Evolutionary conservation across 768 basidiomycete species (phyloP), one percentile per base, ranked within the genome.

Genomic region (Psilocybe sp.): DNA sequence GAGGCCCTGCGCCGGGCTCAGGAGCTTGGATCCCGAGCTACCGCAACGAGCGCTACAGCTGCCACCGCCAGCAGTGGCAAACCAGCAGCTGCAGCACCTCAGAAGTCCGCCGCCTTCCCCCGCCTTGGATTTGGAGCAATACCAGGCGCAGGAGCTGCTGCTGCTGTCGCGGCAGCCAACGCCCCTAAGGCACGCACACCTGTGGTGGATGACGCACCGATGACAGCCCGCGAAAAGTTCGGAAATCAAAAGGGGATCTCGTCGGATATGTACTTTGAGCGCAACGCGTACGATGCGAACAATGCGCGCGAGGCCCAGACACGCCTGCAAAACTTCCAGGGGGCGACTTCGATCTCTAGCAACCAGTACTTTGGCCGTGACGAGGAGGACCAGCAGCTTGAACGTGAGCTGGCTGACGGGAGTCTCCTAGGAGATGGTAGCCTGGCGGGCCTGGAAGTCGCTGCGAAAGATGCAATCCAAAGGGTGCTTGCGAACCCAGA

Each of bases 261-360:
- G 5, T 96, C 93, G 3, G 97, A 98, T 63, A 93, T 94, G 90
- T 98, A 87, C 75, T 98, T 98, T 65, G 92, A 87, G 18, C 81
- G 96, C 37, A 88, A 89, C 43, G 67, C 84, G 16, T 98, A 97
- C 69, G 95, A 98, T 63, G 82, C 91, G 1, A 60, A 66, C 34
- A 76, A 82, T 3, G 60, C 79, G 37, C 69, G 75, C 40, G 93
- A 98, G 69, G 94, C 94, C 5, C 88, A 92, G 61, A 69, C 78
- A 10, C 84, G 96, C 2, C 73, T 98, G 37, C 81, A 86, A 59
- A 73, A 80, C 36, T 99, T 99, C 82, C 82, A 85, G 60, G 96
- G 96, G 10, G 92, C 95, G 12, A 89, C 87, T 0, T 84, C 92
- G 31, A 98, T 98, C 61, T 96, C 93, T 1, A 96, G 93, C 13